Evolutionary conservation across 352 stramenopile genomes (phyloP), one percentile per base, ranked within the genome.

Genomic region (Aphanomyces euteiches): DNA sequence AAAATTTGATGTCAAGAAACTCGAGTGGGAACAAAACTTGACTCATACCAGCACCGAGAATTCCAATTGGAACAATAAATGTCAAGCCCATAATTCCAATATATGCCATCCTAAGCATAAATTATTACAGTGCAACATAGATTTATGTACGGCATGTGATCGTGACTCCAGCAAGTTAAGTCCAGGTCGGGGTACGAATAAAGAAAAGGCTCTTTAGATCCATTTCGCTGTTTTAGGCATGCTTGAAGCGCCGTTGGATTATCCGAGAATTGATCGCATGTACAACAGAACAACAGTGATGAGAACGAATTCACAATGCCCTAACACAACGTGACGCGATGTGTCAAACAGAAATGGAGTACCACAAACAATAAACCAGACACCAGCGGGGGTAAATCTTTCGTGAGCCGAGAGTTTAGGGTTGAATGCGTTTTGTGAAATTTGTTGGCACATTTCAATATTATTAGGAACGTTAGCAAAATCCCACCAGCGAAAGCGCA

Each of bases 361-460:
- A 70, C 64, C 78, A 89, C 86, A 73, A 86, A 89, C 13, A 86
- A 67, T 38, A 84, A 80, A 5, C 79, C 76, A 47, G 84, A 76
- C 19, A 87, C 56, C 7, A 89, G 36, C 2, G 72, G 72, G 28
- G 81, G 79, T 15, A 89, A 68, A 59, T 89, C 81, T 41, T 87
- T 89, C 6, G 81, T 89, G 15, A 86, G 56, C 21, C 85, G 50
- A 0, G 75, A 77, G 72, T 89, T 83, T 12, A 89, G 67, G 28
- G 80, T 54, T 4, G 73, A 73, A 43, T 76, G 87, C 38, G 72
- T 85, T 39, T 89, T 80, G 58, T 82, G 82, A 69, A 89, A 89
- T 54, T 85, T 85, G 77, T 89, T 89, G 15, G 79, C 77, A n/a
- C 79, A 83, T 71, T 89, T 89, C 66, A 89, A 66, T 59, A 86